Evolutionary conservation across 2,329 filamentous ascomycete genomes (phyloP).

Genomic region (Myriosclerotinia duriaeana): DNA sequence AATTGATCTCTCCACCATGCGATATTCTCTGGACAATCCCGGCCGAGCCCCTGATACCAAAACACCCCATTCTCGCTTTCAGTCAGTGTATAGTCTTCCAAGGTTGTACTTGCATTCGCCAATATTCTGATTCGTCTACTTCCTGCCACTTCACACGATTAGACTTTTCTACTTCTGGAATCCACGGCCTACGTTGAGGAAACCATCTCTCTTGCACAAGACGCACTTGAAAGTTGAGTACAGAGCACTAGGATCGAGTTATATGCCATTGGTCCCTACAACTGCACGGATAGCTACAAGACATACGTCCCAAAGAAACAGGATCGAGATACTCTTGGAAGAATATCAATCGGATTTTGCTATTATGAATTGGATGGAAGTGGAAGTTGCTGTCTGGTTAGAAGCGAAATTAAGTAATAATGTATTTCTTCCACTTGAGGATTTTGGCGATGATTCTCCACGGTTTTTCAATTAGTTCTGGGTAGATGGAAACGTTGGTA

Average conservation of each 20-base stretch:
- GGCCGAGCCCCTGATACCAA: neutral
- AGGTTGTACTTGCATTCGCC: slow-evolving; percentile 2
- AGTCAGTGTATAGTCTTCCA: neutral
- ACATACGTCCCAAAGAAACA: neutral
- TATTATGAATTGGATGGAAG: slow-evolving; percentile 11
- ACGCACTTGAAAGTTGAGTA: neutral
- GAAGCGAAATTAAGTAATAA: neutral
- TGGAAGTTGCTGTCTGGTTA: neutral
- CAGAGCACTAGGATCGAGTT: neutral
- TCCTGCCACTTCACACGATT: neutral
- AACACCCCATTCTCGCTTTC: slow-evolving; percentile 9
- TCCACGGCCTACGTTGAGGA: neutral
- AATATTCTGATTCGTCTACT: neutral
- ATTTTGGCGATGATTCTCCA: neutral
- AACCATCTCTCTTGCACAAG: neutral
- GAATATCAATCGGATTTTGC: slow-evolving; percentile 7
- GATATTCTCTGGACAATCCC: neutral
- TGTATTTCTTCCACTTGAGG: neutral
- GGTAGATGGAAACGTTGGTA: neutral
- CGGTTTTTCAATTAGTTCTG: neutral
- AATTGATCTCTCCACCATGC: neutral
- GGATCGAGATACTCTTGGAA: neutral
- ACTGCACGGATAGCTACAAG: neutral
- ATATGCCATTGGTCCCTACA: slow-evolving; percentile 1
- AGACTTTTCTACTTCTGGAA: neutral